A percentile compares a stretch with the other conserved stretches of the same genome.
Conservation (phyloP, 176 grass and related monocot species). For the Triticum turgidum region DNA sequence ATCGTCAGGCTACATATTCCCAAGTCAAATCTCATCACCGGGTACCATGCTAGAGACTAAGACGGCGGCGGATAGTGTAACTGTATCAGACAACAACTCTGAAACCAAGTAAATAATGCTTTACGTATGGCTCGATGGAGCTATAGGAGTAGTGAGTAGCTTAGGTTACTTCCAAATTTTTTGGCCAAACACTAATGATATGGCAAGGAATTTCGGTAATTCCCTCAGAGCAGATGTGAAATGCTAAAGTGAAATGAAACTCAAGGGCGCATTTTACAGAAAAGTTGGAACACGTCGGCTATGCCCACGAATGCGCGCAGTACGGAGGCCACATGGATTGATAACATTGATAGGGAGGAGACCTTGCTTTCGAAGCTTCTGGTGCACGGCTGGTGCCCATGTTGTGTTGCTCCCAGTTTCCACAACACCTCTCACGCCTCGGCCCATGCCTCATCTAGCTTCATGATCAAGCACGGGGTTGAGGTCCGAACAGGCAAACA, state of each 20-base stretch:
- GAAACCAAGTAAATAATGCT: neutral
- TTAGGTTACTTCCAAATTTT: too few species aligned
- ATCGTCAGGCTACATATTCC: neutral
- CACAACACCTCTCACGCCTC: too few species aligned
- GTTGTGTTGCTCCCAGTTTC: too few species aligned
- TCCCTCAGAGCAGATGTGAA: neutral
- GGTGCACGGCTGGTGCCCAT: too few species aligned
- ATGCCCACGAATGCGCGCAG: neutral
- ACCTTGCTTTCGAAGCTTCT: too few species aligned
- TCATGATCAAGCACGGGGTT: too few species aligned
- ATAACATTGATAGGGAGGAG: too few species aligned
- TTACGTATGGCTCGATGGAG: neutral
- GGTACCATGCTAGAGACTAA: conserved; percentile 9
- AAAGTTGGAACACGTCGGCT: neutral
- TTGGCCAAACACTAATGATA: neutral
- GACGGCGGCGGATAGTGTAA: neutral
- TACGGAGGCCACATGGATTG: too few species aligned
- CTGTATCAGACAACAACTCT: conserved; percentile 9
- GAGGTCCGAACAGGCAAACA: too few species aligned
- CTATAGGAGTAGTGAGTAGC: too few species aligned
- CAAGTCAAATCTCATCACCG: neutral
- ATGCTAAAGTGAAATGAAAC: too few species aligned
- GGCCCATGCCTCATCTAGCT: too few species aligned
- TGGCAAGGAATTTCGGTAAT: neutral
- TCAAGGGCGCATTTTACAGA: neutral